Evolutionary conservation across 331 rosid species (phyloP).

Genomic region (Pyracantha coccinea): DNA sequence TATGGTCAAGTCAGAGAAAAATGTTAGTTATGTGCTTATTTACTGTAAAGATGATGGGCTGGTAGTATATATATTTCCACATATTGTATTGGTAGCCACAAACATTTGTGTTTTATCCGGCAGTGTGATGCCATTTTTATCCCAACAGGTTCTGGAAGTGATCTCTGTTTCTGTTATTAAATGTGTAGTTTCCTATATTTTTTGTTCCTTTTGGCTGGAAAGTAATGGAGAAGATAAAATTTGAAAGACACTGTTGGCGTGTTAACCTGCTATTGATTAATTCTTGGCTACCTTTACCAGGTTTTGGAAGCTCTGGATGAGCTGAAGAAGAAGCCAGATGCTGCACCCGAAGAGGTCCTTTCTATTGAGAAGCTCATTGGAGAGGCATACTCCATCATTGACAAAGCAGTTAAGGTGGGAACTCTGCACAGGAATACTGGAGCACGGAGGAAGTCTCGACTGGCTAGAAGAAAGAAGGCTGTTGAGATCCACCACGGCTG

Average conservation of each 20-base stretch:
- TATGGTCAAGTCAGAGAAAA: background rate
- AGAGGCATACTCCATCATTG: constrained; percentile 84
- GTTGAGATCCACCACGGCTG: constrained; percentile 96
- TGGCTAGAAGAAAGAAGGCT: constrained; percentile 86
- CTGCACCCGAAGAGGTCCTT: constrained; percentile 64
- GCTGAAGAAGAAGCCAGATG: constrained; percentile 74
- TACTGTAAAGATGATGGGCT: background rate
- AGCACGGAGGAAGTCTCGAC: constrained; percentile 84
- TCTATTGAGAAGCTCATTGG: constrained; percentile 83
- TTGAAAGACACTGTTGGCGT: background rate
- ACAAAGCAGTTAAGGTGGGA: constrained; percentile 91
- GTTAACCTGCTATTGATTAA: background rate
- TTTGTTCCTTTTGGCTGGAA: background rate
- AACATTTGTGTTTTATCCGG: background rate
- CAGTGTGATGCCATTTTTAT: background rate
- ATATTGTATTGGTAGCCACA: background rate
- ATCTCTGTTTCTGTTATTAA: background rate
- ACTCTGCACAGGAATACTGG: constrained; percentile 87
- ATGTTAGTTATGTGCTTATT: background rate
- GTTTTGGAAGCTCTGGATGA: constrained; percentile 75
- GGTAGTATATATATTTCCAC: background rate
- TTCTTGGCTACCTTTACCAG: constrained; percentile 25
- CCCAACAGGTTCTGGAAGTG: background rate
- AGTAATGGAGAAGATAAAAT: background rate
- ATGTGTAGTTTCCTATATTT: background rate